These are phyloP conservation scores for Carallia brachiata DNA, from an alignment of 345 rosid species.

Conservation along the genomic window DNA sequence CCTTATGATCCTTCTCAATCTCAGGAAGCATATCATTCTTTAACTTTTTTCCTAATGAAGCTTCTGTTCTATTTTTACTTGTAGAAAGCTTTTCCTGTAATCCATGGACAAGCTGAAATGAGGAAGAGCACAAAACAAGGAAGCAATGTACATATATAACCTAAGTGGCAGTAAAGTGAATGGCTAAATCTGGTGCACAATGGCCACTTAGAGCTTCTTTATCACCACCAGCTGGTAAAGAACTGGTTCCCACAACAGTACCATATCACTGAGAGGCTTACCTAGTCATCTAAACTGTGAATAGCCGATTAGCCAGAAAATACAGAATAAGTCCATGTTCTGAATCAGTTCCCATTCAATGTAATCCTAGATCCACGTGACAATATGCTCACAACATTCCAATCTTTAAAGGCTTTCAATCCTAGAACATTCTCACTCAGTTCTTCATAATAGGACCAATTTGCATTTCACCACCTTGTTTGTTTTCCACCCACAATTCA, in stretches of 20 bases:
- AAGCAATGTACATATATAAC: background rate
- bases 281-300: too few relatives aligned
- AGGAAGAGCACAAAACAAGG: slow-evolving; percentile 3
- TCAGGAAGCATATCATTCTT: slow-evolving; percentile 93
- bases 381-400: too few relatives aligned
- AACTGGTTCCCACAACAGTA: background rate
- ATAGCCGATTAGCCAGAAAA: too few relatives aligned
- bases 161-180: background rate
- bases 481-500: background rate
- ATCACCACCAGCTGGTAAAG: background rate
- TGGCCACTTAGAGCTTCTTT: background rate
- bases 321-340: too few relatives aligned
- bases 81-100: slow-evolving; percentile 80
- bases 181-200: background rate
- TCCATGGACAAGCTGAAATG: slow-evolving; percentile 11
- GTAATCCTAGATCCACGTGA: too few relatives aligned
- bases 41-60: slow-evolving; percentile 84
- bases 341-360: too few relatives aligned
- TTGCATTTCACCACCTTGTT: background rate
- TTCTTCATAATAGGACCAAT: background rate
- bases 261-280: too few relatives aligned
- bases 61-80: slow-evolving; percentile 89
- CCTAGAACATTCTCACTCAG: background rate
- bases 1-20: slow-evolving; percentile 97
- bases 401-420: background rate